Evolutionary conservation across 1,284 basidiomycete species (phyloP), one percentile per base, ranked within the genome.

Genomic region (Anthracocystis setariae): DNA sequence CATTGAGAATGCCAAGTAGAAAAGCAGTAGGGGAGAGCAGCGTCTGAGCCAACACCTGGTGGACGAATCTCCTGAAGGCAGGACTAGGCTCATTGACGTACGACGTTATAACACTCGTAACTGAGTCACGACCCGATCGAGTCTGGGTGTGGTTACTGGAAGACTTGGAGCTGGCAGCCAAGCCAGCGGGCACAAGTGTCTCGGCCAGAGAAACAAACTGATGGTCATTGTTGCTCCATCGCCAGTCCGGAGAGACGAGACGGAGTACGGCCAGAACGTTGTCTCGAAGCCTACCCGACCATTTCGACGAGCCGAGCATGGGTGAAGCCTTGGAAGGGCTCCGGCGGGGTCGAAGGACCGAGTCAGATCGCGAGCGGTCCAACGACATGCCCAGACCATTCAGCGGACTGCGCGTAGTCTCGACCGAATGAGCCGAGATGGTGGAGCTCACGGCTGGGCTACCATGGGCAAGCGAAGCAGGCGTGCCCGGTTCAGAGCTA

Each of bases 11-110:
- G 21, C 74, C 78, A 7, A 81, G 64, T 20, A 81, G 43, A 50
- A 81, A 74, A 3, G 81, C 77, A 5, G 78, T 71, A 3, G 81
- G 81, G 17, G 78, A 76, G 12, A 82, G 59, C 38, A 80, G 66
- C 0, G 80, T 81, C 59, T 82, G 81, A 17, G 76, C 72, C 15
- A 82, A 64, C 15, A 82, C 81, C 44, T 81, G 79, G 49, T 80
- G 80, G 13, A 70, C 73, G 50, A 82, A 82, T 25, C 74, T 70
- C 9, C 78, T 74, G 50, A 81, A 81, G 10, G 79, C 79, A 4
- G 79, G 79, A 53, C 74, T 80, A 3, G 71, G 67, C 46, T 80
- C 79, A 53, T 73, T 60, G 65, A 73, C 53, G 40, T 61, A 59
- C 51, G 69, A 43, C n/a, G 63, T 63, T 32, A 53, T 44, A 46